phyloP scores from a whole-genome alignment of 2,329 filamentous ascomycete species.

The Colletotrichum abscissum region DNA sequence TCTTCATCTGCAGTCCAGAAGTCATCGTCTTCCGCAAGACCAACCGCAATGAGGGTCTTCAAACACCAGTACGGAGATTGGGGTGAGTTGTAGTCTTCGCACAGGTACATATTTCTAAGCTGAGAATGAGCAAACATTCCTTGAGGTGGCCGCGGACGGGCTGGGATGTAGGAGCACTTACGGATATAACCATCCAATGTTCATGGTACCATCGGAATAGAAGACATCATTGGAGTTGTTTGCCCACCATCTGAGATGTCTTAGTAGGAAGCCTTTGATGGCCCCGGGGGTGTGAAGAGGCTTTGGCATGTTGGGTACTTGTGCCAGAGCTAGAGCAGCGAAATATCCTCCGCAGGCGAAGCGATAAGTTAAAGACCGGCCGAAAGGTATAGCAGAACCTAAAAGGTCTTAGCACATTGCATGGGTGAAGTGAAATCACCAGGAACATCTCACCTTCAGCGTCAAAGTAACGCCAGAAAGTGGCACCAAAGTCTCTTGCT shows the following conservation, averaged over 20 bases:
- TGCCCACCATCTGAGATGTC: constrained; percentile 63
- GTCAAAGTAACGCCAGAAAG: constrained; percentile 62
- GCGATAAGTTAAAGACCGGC: constrained; percentile 61
- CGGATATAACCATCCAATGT: constrained; percentile 53
- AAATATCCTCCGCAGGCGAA: constrained; percentile 63
- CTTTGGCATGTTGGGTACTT: constrained; percentile 48
- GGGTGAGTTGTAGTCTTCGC: constrained; percentile 67
- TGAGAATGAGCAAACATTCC: not conserved
- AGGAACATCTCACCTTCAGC: constrained; percentile 45
- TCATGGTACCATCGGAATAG: constrained; percentile 59
- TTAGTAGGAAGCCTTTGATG: constrained; percentile 60
- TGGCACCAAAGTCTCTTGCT: constrained; percentile 52
- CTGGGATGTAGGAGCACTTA: constrained; percentile 21
- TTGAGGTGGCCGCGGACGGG: too few species aligned
- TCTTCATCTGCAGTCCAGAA: constrained; percentile 59
- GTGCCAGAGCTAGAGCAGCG: constrained; percentile 55
- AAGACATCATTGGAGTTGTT: constrained; percentile 55
- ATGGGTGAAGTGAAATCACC: fast-evolving
- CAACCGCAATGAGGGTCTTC: constrained; percentile 59
- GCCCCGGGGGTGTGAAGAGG: constrained; percentile 51
- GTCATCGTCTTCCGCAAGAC: constrained; percentile 45
- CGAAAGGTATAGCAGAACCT: constrained; percentile 64
- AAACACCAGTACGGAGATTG: constrained; percentile 67
- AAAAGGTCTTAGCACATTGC: not conserved
- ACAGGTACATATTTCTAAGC: constrained; percentile 62